Evolutionary conservation across 1,139 yeast species (phyloP).

Genomic region (Hyphopichia buzzinii): DNA sequence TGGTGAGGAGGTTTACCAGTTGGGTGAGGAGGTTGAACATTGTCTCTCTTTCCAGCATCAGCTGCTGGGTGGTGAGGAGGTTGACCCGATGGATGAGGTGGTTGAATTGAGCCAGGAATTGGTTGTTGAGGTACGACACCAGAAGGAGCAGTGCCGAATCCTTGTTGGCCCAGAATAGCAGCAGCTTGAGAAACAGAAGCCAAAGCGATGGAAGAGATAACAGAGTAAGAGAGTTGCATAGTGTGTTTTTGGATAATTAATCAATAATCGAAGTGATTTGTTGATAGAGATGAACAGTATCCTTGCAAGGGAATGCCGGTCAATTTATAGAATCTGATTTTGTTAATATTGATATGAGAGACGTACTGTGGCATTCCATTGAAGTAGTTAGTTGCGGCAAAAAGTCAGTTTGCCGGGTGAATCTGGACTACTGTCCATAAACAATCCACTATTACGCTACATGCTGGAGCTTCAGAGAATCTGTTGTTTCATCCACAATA

Average conservation of each 20-base stretch:
- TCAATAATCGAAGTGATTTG: background rate
- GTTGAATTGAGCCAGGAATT: background rate
- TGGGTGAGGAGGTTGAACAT: background rate
- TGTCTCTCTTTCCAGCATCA: background rate
- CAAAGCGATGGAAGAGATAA: slow-evolving; percentile 18
- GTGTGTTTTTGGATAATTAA: slow-evolving; percentile 1
- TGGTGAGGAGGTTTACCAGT: background rate
- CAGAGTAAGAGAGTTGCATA: slow-evolving; percentile 24
- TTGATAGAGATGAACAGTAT: too few species aligned
- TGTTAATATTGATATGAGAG: too few species aligned
- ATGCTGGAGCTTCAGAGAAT: too few species aligned
- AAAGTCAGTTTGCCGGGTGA: too few species aligned
- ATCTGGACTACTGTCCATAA: too few species aligned
- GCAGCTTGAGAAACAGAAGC: slow-evolving; percentile 5
- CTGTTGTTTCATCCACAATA: too few species aligned
- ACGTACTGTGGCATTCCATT: too few species aligned
- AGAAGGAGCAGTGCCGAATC: slow-evolving; percentile 1
- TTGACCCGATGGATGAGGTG: background rate
- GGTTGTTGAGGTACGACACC: background rate
- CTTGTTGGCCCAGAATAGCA: slow-evolving; percentile 1
- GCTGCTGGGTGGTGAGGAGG: background rate
- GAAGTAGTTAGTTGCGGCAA: too few species aligned
- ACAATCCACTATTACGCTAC: too few species aligned
- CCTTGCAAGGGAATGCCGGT: too few species aligned
- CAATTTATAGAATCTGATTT: too few species aligned